Percentiles rank a stretch among this genome's conserved stretches.
Evolutionary conservation across 1,284 basidiomycete genomes (phyloP).

Genomic region (Cryptococcus sp.): DNA sequence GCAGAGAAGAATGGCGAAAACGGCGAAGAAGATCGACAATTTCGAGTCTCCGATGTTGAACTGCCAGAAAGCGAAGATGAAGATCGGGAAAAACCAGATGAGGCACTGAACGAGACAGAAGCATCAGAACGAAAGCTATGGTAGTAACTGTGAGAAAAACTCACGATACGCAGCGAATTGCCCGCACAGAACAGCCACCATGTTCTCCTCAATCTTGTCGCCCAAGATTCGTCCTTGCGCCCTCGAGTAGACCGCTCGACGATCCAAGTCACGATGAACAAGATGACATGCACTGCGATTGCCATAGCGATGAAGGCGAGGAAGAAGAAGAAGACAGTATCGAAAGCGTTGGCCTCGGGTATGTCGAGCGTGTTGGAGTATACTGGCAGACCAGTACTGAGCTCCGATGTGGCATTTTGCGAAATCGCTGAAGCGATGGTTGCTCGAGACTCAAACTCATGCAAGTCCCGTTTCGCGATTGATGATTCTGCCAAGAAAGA

Average conservation of each 20-base stretch:
- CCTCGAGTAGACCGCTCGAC: constrained; percentile 39
- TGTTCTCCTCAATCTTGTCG: constrained; percentile 56
- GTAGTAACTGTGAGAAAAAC: constrained; percentile 9
- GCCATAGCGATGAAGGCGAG: constrained; percentile 67
- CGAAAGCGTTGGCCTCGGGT: constrained; percentile 77
- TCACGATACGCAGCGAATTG: constrained; percentile 51
- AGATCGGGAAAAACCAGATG: constrained; percentile 66
- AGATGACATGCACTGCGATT: constrained; percentile 59
- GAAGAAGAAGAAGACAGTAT: constrained; percentile 72
- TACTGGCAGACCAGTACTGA: constrained; percentile 76
- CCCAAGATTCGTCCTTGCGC: constrained; percentile 41
- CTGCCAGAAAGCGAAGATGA: constrained; percentile 79
- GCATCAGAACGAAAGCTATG: background rate
- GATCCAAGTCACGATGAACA: constrained; percentile 57
- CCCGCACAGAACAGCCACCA: constrained; percentile 56
- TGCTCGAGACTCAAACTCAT: constrained; percentile 34
- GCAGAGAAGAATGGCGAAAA: constrained; percentile 62
- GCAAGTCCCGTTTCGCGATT: constrained; percentile 1
- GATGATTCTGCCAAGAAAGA: constrained; percentile 17
- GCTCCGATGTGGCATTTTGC: constrained; percentile 41
- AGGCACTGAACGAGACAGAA: constrained; percentile 59
- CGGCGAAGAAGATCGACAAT: constrained; percentile 68
- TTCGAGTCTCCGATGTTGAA: constrained; percentile 85
- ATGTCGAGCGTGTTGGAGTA: constrained; percentile 74
- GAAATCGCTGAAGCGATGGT: constrained; percentile 69